Base-by-base conservation (phyloP, 257 asterid genomes). In the Fraxinus anomala region DNA sequence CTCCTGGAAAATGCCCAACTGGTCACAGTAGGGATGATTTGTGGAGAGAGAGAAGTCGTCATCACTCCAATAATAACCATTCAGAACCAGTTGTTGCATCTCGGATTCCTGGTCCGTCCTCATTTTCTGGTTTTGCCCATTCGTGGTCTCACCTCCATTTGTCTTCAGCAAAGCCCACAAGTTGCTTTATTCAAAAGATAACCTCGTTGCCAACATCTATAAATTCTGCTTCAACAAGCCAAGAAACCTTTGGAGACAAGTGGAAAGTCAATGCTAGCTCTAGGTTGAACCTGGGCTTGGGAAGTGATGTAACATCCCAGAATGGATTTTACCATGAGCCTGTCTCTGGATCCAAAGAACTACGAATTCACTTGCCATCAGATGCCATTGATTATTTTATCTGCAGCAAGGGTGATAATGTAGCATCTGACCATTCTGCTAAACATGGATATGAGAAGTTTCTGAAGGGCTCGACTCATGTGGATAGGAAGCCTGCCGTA, bases 311-410 rank as follows among this genome's bases (percentile, higher is more conserved):
- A 59, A 77, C 83, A 14, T 9, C 80, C 44, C 36, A 44, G 23
- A 89, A 85, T 77, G 92, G 90, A 73, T 87, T 90, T 81, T 82
- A 83, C 74, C 89, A 83, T 12, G 97, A 96, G 68, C 90, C 94
- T 68, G 82, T 88, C 70, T 91, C 92, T 0, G 89, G 88, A 76
- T 77, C 87, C 28, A 89, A 82, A 69, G 91, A 87, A 61, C 78
- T 54, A 40, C 72, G 84, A 30, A 72, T 51, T 83, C 86, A 73
- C 79, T 72, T 82, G 23, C 85, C 87, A 33, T 51, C 88, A 28
- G 37, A 68, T 72, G 81, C 83, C 71, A 72, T 80, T 69, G 80
- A 85, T 84, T 80, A 80, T 81, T 83, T 79, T 63, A 84, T 78
- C 80, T 51, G 81, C 80, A 79, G 79, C 78, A 80, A 82, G 81